Conservation (phyloP, 345 rosid genomes). For the Camelina hispida region DNA sequence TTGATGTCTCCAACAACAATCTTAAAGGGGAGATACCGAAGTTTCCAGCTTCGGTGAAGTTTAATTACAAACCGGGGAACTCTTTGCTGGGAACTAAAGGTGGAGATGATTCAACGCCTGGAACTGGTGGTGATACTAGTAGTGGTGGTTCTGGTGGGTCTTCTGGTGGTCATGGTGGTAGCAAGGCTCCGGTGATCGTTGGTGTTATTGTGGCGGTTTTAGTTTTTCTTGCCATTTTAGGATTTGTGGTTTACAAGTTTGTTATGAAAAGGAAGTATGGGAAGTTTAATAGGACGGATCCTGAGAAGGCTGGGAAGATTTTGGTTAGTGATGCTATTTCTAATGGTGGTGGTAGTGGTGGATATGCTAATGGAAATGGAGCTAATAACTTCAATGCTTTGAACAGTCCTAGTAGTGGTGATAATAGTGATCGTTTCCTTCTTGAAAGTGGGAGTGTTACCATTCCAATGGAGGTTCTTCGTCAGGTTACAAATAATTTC, state of each 20-base stretch:
- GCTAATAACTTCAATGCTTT: constrained; percentile 50
- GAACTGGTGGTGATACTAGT: constrained; percentile 8
- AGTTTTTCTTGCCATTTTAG: constrained; percentile 50
- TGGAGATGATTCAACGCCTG: constrained; percentile 41
- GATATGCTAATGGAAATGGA: constrained; percentile 45
- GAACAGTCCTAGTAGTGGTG: constrained; percentile 67
- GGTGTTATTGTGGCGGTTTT: constrained; percentile 54
- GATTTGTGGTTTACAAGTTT: constrained; percentile 58
- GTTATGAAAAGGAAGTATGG: constrained; percentile 47
- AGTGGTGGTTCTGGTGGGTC: constrained; percentile 38
- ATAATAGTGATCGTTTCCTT: constrained; percentile 54
- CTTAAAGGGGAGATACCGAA: constrained; percentile 57
- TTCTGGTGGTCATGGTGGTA: constrained; percentile 32
- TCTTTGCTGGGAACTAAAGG: constrained; percentile 48
- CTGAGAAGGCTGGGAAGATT: constrained; percentile 51
- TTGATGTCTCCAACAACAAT: constrained; percentile 81
- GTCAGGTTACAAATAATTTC: constrained; percentile 75
- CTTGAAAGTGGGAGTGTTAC: constrained; percentile 66
- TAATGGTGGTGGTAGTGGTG: constrained; percentile 37
- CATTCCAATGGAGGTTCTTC: constrained; percentile 71
- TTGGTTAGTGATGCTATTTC: constrained; percentile 49
- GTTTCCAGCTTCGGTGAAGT: constrained; percentile 53
- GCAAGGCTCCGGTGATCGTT: constrained; percentile 55
- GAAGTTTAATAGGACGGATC: constrained; percentile 52
- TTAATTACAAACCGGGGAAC: constrained; percentile 56